phyloP scores from a whole-genome alignment of 2,329 filamentous ascomycete species.

The Aspergillus alliaceus region DNA sequence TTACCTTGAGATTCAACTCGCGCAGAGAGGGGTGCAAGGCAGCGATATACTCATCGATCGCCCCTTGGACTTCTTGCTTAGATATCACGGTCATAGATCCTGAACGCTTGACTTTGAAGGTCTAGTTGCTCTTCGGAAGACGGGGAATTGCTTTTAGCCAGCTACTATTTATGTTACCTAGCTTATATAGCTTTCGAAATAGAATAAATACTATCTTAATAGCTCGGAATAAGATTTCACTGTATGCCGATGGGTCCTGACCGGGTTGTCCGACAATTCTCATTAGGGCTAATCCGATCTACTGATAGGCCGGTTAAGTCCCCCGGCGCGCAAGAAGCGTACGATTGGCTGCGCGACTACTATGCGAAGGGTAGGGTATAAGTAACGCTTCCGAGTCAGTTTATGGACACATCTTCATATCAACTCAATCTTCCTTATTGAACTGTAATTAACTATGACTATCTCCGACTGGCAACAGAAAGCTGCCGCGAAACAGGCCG shows the following conservation, averaged over 20 bases:
- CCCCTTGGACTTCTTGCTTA: neutral
- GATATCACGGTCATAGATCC: neutral
- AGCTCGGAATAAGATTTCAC: too few relatives aligned
- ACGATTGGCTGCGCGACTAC: too few relatives aligned
- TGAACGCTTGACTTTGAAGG: accelerated
- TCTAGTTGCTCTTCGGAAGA: neutral
- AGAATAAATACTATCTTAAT: too few relatives aligned
- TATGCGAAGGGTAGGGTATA: too few relatives aligned
- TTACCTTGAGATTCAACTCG: neutral
- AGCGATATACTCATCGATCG: neutral
- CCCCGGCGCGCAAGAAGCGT: too few relatives aligned
- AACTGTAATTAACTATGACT: conserved; percentile 1
- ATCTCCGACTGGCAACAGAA: conserved; percentile 12
- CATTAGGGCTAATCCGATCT: too few relatives aligned
- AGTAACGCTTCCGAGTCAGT: neutral
- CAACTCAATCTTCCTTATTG: neutral
- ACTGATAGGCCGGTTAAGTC: too few relatives aligned
- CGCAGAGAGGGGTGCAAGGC: neutral
- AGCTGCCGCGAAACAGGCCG: conserved; percentile 22
- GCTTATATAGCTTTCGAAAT: too few relatives aligned
- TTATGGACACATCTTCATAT: neutral
- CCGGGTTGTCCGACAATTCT: too few relatives aligned
- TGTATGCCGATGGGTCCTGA: too few relatives aligned
- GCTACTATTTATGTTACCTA: neutral
- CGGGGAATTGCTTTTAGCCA: too few relatives aligned